Conservation (phyloP, 1,139 yeast genomes). For the Pneumocystis carinii region DNA sequence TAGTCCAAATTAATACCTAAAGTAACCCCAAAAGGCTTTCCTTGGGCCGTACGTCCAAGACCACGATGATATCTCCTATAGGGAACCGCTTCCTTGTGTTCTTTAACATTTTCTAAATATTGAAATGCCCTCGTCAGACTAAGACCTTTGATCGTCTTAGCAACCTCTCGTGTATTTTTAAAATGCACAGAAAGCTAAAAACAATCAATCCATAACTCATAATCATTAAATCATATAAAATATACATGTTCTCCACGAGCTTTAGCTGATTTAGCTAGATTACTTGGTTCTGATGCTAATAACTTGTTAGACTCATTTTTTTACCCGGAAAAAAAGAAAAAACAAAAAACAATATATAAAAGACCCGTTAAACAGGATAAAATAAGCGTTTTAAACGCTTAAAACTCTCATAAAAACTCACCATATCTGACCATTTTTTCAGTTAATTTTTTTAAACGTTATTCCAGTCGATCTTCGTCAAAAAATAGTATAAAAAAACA, state of each 20-base stretch:
- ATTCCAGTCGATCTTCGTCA: background rate
- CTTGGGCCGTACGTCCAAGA: conserved; percentile 98
- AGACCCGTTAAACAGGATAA: background rate
- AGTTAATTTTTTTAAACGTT: background rate
- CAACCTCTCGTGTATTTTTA: conserved; percentile 99
- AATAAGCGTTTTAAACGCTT: background rate
- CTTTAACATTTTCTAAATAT: conserved; percentile 92
- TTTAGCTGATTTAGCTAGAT: conserved; percentile 98
- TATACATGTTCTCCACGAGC: conserved; percentile 58
- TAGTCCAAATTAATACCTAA: conserved; percentile 39
- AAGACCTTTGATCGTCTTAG: conserved; percentile 97
- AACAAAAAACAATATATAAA: background rate
- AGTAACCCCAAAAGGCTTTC: conserved; percentile 99
- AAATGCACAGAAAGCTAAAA: conserved; percentile 95
- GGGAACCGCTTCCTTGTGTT: conserved; percentile 99
- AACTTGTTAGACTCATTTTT: background rate
- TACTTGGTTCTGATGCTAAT: conserved; percentile 34
- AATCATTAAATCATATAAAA: conserved; percentile 54
- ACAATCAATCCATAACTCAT: background rate
- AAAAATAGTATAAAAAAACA: background rate
- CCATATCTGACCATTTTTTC: background rate
- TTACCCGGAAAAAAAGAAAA: background rate
- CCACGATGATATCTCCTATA: conserved; percentile 96
- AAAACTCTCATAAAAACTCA: background rate
- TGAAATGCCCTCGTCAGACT: conserved; percentile 87